Evolutionary conservation across 176 grass and related monocot genomes (phyloP), one percentile per base, ranked within the genome.

Genomic region (Bromus sterilis): DNA sequence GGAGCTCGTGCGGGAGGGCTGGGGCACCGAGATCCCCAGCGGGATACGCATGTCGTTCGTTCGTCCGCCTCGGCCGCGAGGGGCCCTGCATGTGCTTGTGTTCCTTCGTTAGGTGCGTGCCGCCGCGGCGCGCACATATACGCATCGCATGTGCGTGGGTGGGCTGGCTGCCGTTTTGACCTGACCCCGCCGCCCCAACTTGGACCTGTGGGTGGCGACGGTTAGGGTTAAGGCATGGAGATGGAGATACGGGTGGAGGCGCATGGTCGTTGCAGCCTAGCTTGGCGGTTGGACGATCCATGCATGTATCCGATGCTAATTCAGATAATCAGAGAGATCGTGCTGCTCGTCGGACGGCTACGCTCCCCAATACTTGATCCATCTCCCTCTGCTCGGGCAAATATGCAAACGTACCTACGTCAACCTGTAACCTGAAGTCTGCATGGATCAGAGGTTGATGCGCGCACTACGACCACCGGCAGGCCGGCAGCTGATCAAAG

Each of bases 21-120:
- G 56, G 31, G 48, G 43, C 84, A 16, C 72, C 63, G 73, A 44
- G 66, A 79, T 84, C 76, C 36, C 75, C 76, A 58, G 46, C 42
- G 68, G 30, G 86, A 88, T 84, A 80, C n/a, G 86, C 46, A 42
- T 84, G 86, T 74, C 80, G 86, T 74, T 75, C 49, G 24, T 46
- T 42, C 46, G 28, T 20, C 68, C 77, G 73, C 71, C 35, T 55
- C 77, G 56, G 56, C 76, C 15, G 29, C 5, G 44, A 55, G 53
- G 34, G 56, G 5, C 37, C 59, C 77, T 44, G 42, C 77, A 66
- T 80, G 84, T 74, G 46, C 10, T 58, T 39, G 37, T 26, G 57
- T 4, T 66, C 73, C 74, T 53, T 56, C 73, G 79, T 53, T 56
- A 34, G 80, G 75, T 65, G 86, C 66, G 25, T 71, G 79, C 78